These are phyloP conservation scores for Misopates orontium DNA, from an alignment of 257 asterid genomes.

Conservation along the genomic window DNA sequence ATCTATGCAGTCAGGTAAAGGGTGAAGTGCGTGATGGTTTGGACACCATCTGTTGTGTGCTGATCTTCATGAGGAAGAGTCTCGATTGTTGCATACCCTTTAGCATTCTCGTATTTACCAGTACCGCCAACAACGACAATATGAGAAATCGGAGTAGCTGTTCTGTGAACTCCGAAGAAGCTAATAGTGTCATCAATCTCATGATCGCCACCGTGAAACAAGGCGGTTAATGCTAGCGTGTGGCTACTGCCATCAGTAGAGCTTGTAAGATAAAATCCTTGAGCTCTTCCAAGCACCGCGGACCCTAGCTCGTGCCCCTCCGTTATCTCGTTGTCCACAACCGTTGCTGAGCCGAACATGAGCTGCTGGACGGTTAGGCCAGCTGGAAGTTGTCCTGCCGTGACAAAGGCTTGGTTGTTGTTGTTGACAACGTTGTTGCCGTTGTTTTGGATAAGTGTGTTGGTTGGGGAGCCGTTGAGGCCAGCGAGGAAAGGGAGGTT, in stretches of 20 bases:
- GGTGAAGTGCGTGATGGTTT: constrained; percentile 82
- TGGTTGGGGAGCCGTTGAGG: constrained; percentile 63
- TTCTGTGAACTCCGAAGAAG: constrained; percentile 83
- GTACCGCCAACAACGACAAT: constrained; percentile 78
- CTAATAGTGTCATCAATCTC: constrained; percentile 62
- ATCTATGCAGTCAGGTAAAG: constrained; percentile 55
- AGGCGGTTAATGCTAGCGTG: constrained; percentile 69
- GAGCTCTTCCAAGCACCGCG: constrained; percentile 65
- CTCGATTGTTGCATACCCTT: constrained; percentile 76
- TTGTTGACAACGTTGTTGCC: constrained; percentile 42
- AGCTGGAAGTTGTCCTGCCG: constrained; percentile 74
- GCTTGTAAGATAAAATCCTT: constrained; percentile 82
- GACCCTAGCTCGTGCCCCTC: constrained; percentile 77
- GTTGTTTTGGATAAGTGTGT: constrained; percentile 49
- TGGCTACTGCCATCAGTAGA: constrained; percentile 91
- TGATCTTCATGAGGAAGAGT: constrained; percentile 73
- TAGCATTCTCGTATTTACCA: constrained; percentile 71
- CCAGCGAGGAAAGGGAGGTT: constrained; percentile 78
- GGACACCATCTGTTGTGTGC: constrained; percentile 78
- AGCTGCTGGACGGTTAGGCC: constrained; percentile 79
- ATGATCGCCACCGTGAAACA: constrained; percentile 58
- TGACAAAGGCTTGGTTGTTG: constrained; percentile 66
- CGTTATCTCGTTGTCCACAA: constrained; percentile 77
- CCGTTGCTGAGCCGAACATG: constrained; percentile 85
- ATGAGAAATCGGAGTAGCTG: constrained; percentile 78